A percentile compares a stretch with the other conserved stretches of the same genome.
Conservation (phyloP, 73 alveolate species). For the Paramecium sonneborni region DNA sequence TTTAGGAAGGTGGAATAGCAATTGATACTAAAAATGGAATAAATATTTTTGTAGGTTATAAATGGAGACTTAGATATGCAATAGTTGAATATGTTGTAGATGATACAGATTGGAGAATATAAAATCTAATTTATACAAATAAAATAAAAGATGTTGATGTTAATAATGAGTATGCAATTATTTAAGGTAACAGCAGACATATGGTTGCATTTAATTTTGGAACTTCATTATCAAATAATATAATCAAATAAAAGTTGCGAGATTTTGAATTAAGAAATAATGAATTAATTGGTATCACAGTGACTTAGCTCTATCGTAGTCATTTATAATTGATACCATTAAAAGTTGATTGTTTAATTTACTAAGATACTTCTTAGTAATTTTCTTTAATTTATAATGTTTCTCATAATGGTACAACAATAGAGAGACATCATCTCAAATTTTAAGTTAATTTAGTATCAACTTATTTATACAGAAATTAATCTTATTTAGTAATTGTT, state of each 20-base stretch:
- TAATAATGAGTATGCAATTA: not conserved
- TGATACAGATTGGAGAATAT: conserved; percentile 8
- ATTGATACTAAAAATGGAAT: conserved; percentile 28
- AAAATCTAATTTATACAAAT: not conserved
- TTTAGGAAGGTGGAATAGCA: conserved; percentile 27
- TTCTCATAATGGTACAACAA: not conserved
- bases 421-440: not conserved
- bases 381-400: not conserved
- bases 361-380: not conserved
- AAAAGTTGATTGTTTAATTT: not conserved
- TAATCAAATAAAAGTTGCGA: not conserved
- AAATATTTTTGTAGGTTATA: not conserved
- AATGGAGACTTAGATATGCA: not conserved
- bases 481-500: not conserved
- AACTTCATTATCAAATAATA: not conserved
- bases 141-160: conserved; percentile 37
- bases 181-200: conserved; percentile 30
- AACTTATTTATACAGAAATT: not conserved
- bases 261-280: conserved; percentile 20
- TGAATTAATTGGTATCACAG: not conserved
- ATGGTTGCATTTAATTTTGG: conserved; percentile 28
- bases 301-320: not conserved
- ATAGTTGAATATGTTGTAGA: conserved; percentile 29
- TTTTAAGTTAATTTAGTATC: not conserved
- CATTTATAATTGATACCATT: not conserved